Evolutionary conservation across 2,329 filamentous ascomycete species (phyloP).

Genomic region (Zymoseptoria pseudotritici): DNA sequence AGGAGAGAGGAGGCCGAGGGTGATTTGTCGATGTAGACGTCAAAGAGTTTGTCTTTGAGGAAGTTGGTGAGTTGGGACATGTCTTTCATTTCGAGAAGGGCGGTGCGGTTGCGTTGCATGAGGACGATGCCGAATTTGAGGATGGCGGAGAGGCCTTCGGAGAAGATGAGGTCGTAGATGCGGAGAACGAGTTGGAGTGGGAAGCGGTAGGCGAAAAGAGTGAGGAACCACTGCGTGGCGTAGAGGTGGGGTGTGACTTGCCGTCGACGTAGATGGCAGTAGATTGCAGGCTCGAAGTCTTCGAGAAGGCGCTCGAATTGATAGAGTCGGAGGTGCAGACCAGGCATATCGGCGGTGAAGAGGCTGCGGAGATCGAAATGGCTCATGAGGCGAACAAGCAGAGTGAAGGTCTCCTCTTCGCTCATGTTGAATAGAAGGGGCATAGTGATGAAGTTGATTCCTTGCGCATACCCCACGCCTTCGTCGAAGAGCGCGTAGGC

Average conservation of each 20-base stretch:
- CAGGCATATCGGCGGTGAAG: constrained; percentile 93
- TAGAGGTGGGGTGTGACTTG: constrained; percentile 88
- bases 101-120: constrained; percentile 85
- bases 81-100: constrained; percentile 76
- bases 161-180: constrained; percentile 92
- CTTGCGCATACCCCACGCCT: constrained; percentile 90
- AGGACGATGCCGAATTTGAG: constrained; percentile 89
- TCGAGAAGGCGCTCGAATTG: constrained; percentile 92
- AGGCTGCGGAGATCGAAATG: constrained; percentile 88
- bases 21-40: constrained; percentile 91
- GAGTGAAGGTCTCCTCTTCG: constrained; percentile 90
- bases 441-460: constrained; percentile 98
- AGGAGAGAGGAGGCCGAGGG: constrained; percentile 88
- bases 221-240: constrained; percentile 98
- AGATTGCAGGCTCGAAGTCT: constrained; percentile 86
- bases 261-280: constrained; percentile 83
- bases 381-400: constrained; percentile 92
- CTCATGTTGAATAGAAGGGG: constrained; percentile 96
- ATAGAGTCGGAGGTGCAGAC: constrained; percentile 85
- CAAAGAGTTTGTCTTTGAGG: constrained; percentile 88
- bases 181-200: constrained; percentile 91
- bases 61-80: constrained; percentile 85
- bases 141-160: constrained; percentile 81
- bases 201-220: constrained; percentile 96
- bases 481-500: constrained; percentile 95